These are phyloP conservation scores for Eucommia ulmoides DNA, from an alignment of 257 asterid genomes.

Conservation along the genomic window DNA sequence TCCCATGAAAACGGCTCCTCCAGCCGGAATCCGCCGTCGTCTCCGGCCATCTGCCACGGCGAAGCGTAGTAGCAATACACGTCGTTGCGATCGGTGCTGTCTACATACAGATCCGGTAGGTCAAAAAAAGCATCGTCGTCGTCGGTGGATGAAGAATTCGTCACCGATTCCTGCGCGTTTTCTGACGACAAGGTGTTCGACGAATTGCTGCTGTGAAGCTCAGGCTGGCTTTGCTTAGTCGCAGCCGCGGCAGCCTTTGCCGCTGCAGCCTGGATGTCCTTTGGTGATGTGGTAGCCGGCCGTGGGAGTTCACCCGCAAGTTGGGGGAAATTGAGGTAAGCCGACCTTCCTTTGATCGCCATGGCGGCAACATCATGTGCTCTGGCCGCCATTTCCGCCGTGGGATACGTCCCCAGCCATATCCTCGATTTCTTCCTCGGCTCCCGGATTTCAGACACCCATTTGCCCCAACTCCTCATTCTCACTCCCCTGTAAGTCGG, in stretches of 20 bases:
- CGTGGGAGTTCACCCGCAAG: slow-evolving; percentile 54
- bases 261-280: slow-evolving; percentile 88
- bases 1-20: slow-evolving; percentile 69
- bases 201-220: slow-evolving; percentile 23
- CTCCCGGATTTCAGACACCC: slow-evolving; percentile 92
- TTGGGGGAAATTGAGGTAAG: slow-evolving; percentile 75
- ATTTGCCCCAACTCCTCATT: slow-evolving; percentile 84
- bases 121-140: slow-evolving; percentile 65
- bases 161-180: too few relatives aligned
- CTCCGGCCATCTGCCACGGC: slow-evolving; percentile 57
- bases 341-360: slow-evolving; percentile 70
- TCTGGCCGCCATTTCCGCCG: slow-evolving; percentile 96
- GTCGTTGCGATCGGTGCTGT: slow-evolving; percentile 18
- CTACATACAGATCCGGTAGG: slow-evolving; percentile 58
- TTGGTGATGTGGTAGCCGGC: slow-evolving; percentile 54
- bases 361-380: slow-evolving; percentile 94
- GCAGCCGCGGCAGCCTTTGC: slow-evolving; percentile 57
- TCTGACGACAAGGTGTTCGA: too few relatives aligned
- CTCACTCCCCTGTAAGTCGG: slow-evolving; percentile 76
- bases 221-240: slow-evolving; percentile 15
- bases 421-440: slow-evolving; percentile 83
- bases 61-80: slow-evolving; percentile 30
- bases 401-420: slow-evolving; percentile 84
- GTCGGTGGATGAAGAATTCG: slow-evolving; percentile 32
- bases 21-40: slow-evolving; percentile 45